Percentiles rank a stretch among this genome's conserved stretches.
phyloP scores from a whole-genome alignment of 495 filamentous ascomycete species.

The Penicillium ochrochloron region DNA sequence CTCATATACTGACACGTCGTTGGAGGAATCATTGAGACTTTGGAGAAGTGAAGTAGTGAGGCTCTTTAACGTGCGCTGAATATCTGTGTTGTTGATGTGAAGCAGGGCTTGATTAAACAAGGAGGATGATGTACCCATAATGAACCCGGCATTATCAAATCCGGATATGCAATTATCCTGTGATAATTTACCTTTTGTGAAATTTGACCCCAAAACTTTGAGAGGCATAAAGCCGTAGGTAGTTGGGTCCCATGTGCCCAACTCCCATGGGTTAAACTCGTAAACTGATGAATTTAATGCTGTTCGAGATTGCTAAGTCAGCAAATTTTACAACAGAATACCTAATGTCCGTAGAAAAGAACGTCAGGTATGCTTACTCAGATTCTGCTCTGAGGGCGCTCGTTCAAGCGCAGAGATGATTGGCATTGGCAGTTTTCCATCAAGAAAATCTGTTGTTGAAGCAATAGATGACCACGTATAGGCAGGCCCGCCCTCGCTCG shows the following conservation, averaged over 20 bases:
- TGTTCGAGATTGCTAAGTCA: slow-evolving; percentile 70
- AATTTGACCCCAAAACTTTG: slow-evolving; percentile 65
- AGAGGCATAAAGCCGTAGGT: slow-evolving; percentile 78
- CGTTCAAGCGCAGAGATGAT: background rate
- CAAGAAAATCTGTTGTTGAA: slow-evolving; percentile 63
- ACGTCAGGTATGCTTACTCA: background rate
- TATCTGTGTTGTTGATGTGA: background rate
- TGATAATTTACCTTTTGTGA: background rate
- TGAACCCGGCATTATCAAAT: slow-evolving; percentile 57
- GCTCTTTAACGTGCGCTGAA: background rate
- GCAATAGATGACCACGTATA: slow-evolving; percentile 90
- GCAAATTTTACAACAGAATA: background rate
- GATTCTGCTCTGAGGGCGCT: background rate
- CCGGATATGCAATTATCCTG: slow-evolving; percentile 40
- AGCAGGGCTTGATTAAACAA: slow-evolving; percentile 9
- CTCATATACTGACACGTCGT: slow-evolving; percentile 44
- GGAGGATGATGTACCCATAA: slow-evolving; percentile 48
- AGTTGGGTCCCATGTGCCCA: slow-evolving; percentile 82
- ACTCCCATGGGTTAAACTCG: slow-evolving; percentile 86
- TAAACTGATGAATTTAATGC: slow-evolving; percentile 77
- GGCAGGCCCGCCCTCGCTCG: slow-evolving; percentile 63
- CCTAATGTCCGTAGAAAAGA: background rate
- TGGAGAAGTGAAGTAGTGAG: background rate
- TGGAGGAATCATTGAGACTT: background rate
- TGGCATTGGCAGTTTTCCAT: slow-evolving; percentile 36